These are phyloP conservation scores for Chalciporus sp. DNA, from an alignment of 1,284 basidiomycete species.

Conservation along the genomic window DNA sequence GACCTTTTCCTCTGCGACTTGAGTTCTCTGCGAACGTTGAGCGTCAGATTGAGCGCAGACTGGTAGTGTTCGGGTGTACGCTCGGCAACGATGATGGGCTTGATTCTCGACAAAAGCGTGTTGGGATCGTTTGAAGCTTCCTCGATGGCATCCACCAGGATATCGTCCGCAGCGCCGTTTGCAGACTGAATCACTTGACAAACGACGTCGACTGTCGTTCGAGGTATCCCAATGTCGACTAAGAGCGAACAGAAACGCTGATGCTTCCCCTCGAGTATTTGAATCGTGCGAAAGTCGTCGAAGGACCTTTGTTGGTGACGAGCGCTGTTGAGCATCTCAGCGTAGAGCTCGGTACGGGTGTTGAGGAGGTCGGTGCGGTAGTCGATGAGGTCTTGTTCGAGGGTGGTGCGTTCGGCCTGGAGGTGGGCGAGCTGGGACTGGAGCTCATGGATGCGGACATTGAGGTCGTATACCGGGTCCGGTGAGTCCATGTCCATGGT, in stretches of 20 bases:
- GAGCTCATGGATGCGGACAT: conserved; percentile 12
- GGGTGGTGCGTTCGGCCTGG: conserved; percentile 16
- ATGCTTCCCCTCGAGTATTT: conserved; percentile 27
- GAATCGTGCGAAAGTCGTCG: conserved; percentile 35
- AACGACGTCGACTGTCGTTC: conserved; percentile 25
- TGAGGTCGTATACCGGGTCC: background rate
- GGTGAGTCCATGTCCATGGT: background rate
- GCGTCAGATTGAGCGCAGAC: conserved; percentile 49
- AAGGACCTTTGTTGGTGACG: conserved; percentile 24
- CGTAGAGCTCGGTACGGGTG: conserved; percentile 34
- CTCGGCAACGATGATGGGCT: conserved; percentile 43
- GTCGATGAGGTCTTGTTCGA: conserved; percentile 31
- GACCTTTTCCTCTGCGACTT: conserved; percentile 43
- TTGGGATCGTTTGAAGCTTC: conserved; percentile 41
- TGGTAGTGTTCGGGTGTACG: conserved; percentile 50
- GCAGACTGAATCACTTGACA: conserved; percentile 22
- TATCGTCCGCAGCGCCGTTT: conserved; percentile 41
- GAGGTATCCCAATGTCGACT: conserved; percentile 35
- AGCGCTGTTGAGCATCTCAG: conserved; percentile 27
- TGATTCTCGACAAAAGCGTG: conserved; percentile 48
- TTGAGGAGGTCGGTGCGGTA: conserved; percentile 34
- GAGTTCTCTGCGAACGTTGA: conserved; percentile 46
- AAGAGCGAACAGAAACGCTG: conserved; percentile 35
- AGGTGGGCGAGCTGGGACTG: conserved; percentile 16
- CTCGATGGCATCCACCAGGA: conserved; percentile 49